Evolutionary conservation across 345 rosid genomes (phyloP).

Genomic region (Ceriops zippeliana): DNA sequence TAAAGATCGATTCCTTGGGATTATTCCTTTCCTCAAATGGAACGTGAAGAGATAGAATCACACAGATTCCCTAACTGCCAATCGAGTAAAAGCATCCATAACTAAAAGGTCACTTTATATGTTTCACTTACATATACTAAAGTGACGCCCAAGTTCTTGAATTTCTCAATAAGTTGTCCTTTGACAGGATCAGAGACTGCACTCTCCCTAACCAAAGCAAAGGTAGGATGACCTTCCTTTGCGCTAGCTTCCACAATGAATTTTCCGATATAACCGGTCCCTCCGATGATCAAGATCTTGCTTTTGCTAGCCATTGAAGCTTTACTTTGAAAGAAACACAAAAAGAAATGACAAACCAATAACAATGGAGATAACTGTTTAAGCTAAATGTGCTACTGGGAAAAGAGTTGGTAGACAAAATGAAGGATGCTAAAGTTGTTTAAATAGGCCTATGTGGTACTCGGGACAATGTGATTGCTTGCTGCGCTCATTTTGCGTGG

Average conservation of each 20-base stretch:
- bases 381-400: too few relatives aligned
- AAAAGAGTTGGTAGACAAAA: too few relatives aligned
- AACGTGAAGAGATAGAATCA: too few relatives aligned
- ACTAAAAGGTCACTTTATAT: not conserved
- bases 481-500: too few relatives aligned
- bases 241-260: slow-evolving; percentile 59
- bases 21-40: too few relatives aligned
- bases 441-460: too few relatives aligned
- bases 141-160: slow-evolving; percentile 55
- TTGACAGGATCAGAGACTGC: slow-evolving; percentile 52
- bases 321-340: not conserved
- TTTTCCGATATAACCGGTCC: slow-evolving; percentile 75
- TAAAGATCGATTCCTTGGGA: too few relatives aligned
- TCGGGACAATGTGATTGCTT: too few relatives aligned
- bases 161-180: slow-evolving; percentile 44
- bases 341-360: not conserved
- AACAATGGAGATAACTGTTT: too few relatives aligned
- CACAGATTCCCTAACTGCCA: too few relatives aligned
- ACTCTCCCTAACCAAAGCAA: slow-evolving; percentile 54
- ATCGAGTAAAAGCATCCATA: too few relatives aligned
- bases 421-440: too few relatives aligned
- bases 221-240: slow-evolving; percentile 55
- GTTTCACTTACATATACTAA: slow-evolving; percentile 42
- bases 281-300: slow-evolving; percentile 69
- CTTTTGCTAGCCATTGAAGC: slow-evolving; percentile 52